A percentile compares a stretch with the other conserved stretches of the same genome.
These are phyloP conservation scores for Eucalyptus leucophloia DNA, from an alignment of 345 rosid species.

Conservation along the genomic window DNA sequence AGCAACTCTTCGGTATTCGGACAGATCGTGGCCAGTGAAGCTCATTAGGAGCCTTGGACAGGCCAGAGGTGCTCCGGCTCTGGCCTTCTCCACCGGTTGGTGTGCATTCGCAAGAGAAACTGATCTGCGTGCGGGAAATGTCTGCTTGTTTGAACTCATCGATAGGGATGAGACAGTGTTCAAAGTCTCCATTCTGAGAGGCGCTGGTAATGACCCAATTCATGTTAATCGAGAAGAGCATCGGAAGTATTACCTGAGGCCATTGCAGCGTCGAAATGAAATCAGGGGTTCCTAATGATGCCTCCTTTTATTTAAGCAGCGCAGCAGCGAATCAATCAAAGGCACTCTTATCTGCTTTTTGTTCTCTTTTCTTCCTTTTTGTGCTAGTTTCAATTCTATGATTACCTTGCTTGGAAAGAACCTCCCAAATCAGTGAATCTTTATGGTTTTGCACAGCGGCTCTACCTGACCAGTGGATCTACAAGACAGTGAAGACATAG, in stretches of 20 bases:
- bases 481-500: background rate
- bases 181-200: background rate
- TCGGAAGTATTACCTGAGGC: background rate
- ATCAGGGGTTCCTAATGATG: background rate
- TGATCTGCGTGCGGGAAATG: background rate
- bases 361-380: background rate
- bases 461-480: background rate
- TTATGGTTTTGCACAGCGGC: background rate
- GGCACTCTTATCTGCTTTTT: background rate
- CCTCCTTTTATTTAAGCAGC: background rate
- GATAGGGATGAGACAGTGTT: background rate
- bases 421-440: background rate
- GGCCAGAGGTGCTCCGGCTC: background rate
- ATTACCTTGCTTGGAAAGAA: background rate
- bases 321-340: background rate
- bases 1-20: background rate
- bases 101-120: background rate
- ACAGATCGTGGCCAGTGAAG: background rate
- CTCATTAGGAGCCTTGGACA: background rate
- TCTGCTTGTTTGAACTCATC: background rate
- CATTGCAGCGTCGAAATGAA: background rate
- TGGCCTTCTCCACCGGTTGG: background rate
- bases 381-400: background rate
- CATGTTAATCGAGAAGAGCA: background rate
- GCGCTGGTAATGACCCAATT: background rate